Base-by-base conservation (phyloP, 2,329 filamentous ascomycete species). In the Aspergillus pseudoterreus region DNA sequence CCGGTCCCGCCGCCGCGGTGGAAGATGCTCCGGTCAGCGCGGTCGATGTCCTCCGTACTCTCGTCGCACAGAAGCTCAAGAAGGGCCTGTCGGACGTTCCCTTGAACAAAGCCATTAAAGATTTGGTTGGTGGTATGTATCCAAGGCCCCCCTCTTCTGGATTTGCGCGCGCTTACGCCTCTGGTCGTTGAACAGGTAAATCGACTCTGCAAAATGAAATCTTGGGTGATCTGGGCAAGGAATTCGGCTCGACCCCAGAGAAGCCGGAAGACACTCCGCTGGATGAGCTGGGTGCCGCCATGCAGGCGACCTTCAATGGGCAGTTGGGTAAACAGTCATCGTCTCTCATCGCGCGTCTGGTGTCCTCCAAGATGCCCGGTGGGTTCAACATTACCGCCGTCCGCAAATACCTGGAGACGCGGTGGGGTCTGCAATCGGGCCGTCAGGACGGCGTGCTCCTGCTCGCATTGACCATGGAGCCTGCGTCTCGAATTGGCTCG, bases 201-300 rank as follows among this genome's bases (percentile, higher is more conserved):
- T 97, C 94, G 3, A 99, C 94, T 6, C 84, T 99, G 21, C 94
- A 99, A 71, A 99, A 99, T 72, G 94, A 99, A 75, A 97, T 99
- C 60, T 84, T 99, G 27, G 94, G 94, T 76, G 94, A 99, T 70
- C 78, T 99, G 58, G 92, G 92, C 70, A 99, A 97, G 73, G 94
- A 99, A 75, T 99, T 99, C 64, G 94, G 94, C 53, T 96, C 92
- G 11, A 96, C 94, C 14, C 94, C 94, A 50, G 94, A 99, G 72
- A 97, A 97, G 78, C 92, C 94, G 47, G 94, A 99, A 82, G 94
- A 99, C 72, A 95, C 88, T 42, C 94, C 94, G 56, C 81, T 99
- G 43, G 94, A 99, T 71, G 94, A 99, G 75, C 82, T 99, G 54
- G 89, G 92, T 78, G 90, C 89, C 49, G 81, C 94, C 8, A 96